Conservation (phyloP, 345 rosid species). For the Syzygium grande region DNA sequence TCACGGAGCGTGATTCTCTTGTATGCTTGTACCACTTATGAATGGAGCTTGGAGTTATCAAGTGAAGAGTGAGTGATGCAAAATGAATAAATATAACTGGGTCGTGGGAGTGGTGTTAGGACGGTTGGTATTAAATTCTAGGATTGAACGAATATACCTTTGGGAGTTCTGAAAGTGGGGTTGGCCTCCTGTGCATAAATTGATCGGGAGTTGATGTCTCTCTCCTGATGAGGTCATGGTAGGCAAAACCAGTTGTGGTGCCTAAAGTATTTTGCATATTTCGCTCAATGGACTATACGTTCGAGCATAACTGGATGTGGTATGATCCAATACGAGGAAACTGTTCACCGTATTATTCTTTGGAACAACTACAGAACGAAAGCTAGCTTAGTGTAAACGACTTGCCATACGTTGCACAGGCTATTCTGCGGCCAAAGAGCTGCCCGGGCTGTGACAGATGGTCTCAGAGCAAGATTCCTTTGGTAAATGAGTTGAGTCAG, state of each 20-base stretch:
- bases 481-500: background rate
- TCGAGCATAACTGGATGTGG: accelerated
- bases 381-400: background rate
- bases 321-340: no score
- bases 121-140: no score
- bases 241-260: background rate
- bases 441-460: background rate
- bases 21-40: no score
- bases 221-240: no score
- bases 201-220: background rate
- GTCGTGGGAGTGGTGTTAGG: no score
- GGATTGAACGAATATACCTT: no score
- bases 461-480: accelerated
- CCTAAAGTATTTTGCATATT: background rate
- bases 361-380: background rate
- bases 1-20: no score
- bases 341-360: no score
- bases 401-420: accelerated
- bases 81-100: no score
- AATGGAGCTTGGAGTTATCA: no score
- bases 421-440: background rate
- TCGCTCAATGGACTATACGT: accelerated
- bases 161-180: background rate
- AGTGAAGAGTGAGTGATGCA: no score
- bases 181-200: no score